A percentile compares a stretch with the other conserved stretches of the same genome.
Evolutionary conservation across 257 asterid genomes (phyloP).

Genomic region (Penstemon davidsonii): DNA sequence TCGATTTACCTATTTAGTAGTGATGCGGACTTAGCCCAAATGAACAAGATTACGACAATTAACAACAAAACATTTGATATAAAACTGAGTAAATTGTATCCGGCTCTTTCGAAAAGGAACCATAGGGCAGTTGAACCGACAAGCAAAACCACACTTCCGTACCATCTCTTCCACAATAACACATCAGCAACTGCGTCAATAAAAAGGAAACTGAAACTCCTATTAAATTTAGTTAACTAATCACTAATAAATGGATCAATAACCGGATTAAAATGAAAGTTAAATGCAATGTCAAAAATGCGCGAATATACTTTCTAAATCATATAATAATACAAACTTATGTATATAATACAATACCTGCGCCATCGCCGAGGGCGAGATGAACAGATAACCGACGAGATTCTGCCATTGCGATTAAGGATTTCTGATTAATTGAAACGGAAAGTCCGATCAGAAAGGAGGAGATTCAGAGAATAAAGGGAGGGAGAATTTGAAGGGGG

Average conservation of each 20-base stretch:
- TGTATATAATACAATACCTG: constrained; percentile 45
- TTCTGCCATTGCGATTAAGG: constrained; percentile 55
- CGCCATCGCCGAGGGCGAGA: constrained; percentile 65
- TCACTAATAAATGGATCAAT: constrained; percentile 1
- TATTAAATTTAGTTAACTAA: background rate
- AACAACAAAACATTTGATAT: constrained; percentile 59
- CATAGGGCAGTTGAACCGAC: constrained; percentile 61
- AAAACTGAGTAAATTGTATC: constrained; percentile 65
- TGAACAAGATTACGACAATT: constrained; percentile 61
- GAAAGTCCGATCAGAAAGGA: background rate
- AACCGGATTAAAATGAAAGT: constrained; percentile 5
- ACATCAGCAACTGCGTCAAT: constrained; percentile 73
- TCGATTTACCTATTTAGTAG: constrained; percentile 72
- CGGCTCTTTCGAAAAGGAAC: constrained; percentile 72
- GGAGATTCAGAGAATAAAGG: constrained; percentile 1
- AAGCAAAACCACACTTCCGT: constrained; percentile 44
- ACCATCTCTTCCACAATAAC: constrained; percentile 69
- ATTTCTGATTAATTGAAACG: background rate
- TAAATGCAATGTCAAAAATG: background rate
- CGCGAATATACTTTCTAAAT: background rate
- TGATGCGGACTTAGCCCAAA: constrained; percentile 92
- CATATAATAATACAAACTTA: too few relatives aligned
- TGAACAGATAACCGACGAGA: constrained; percentile 48
- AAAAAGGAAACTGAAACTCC: background rate
- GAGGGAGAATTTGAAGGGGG: constrained; percentile 16